Evolutionary conservation across 441 rosid species (phyloP), one percentile per base, ranked within the genome.

Genomic region (Lepidium campestre): DNA sequence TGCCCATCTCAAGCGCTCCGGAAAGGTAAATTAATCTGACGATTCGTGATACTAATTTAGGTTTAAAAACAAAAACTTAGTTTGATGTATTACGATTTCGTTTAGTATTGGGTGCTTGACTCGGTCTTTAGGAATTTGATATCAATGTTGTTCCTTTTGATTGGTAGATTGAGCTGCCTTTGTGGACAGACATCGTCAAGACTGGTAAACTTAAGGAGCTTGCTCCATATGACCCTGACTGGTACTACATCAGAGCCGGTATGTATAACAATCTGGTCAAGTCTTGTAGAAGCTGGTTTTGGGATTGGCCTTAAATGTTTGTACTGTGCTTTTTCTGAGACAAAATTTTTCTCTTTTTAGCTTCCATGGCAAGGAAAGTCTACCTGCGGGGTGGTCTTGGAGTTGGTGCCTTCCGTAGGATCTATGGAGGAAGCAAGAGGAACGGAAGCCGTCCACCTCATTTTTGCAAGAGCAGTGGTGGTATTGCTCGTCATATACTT

Each of bases 171-270:
- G 98, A 92, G 81, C 81, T 92, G 68, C 98, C 98, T 18, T 77
- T 63, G 5, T 92, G 97, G 98, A 88, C 92, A 39, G 97, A 93
- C 72, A 88, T 93, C 17, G 98, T 93, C 60, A 93, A 93, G 85
- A 91, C 91, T 17, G 98, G 85, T 31, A 83, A 70, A 13, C 79
- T 84, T 13, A 93, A 90, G 83, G 98, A 93, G 88, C 96, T 93
- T 59, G 92, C 98, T 41, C 98, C 97, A 6, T 90, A 86, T 48
- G 98, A 93, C 60, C 93, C 96, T n/a, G 97, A 93, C 67, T 93
- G 97, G 98, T 93, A 93, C 74, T 93, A 76, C 75, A 71, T 93
- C 64, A 77, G 98, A 80, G 96, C 96, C 7, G 97, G 98, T 93
- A 63, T 25, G 68, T 57, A 17, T 39, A 23, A 35, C 57, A 3